Evolutionary conservation across 1,139 yeast genomes (phyloP), one percentile per base, ranked within the genome.

Genomic region (Saccharomyces hybrid): DNA sequence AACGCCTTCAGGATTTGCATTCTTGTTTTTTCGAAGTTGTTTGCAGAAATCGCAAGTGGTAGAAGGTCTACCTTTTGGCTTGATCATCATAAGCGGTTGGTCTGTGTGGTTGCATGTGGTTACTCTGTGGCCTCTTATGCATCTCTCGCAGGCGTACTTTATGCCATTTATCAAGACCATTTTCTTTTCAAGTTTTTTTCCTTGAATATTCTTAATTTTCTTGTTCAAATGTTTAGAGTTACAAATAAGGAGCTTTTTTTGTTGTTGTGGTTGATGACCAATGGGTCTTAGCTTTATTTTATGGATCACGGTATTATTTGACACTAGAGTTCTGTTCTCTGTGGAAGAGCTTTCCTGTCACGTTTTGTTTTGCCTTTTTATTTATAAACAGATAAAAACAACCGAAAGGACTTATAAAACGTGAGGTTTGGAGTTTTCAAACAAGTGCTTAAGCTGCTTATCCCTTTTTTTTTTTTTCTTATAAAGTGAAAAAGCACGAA

Each of bases 1-100:
- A 51, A 80, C 73, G 12, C 84, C 48, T 47, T 51, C 81, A 1
- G 75, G 70, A 67, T 88, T 96, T 7, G 84, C 74, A 61, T 84
- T 82, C 62, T 84, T 86, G 58, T 77, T 69, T 67, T 85, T 86
- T 48, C 97, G 77, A 64, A 84, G 82, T 56, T 86, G 93, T 58
- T 93, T 83, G 68, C 98, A 91, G 67, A 88, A 96, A 48, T 79
- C 77, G 65, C 98, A 91, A 68, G 90, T 97, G 2, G 96, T 84
- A 0, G 96, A 83, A 1, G 99, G 99, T 54, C 99, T 77, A 3
- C 99, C 99, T 69, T 91, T 93, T 11, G 96, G 97, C 69, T 91
- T 91, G 70, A 93, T 91, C 88, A 86, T 86, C 67, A 88, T 85
- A 61, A 93, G 74, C 2, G 95, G 96, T 67, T 87, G 89, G 63